These are phyloP conservation scores for Tolypocladium sp. DNA, from an alignment of 2,329 filamentous ascomycete genomes.

Conservation along the genomic window DNA sequence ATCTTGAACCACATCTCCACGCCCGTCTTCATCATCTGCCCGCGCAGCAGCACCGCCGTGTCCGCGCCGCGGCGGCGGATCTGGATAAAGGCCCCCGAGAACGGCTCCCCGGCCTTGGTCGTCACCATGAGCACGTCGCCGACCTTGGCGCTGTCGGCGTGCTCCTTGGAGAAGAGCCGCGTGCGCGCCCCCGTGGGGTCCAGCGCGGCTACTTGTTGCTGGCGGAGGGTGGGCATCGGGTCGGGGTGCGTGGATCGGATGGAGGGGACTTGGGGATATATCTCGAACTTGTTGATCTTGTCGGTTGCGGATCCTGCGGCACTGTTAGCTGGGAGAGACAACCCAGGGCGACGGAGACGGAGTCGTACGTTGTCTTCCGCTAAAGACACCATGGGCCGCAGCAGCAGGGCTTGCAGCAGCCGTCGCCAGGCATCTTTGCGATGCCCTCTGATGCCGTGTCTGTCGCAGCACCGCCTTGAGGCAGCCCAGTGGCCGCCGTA, in stretches of 20 bases:
- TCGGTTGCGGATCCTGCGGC: constrained; percentile 21
- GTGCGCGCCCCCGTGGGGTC: constrained; percentile 80
- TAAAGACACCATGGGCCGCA: constrained; percentile 16
- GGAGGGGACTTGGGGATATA: constrained; percentile 48
- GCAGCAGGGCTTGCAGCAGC: constrained; percentile 12
- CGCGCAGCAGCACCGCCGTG: constrained; percentile 77
- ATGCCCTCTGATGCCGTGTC: constrained; percentile 38
- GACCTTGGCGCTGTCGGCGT: constrained; percentile 68
- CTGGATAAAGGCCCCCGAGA: constrained; percentile 78
- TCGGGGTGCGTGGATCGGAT: constrained; percentile 49
- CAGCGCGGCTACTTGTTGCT: constrained; percentile 61
- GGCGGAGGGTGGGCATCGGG: constrained; percentile 58
- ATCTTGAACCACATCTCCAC: constrained; percentile 98
- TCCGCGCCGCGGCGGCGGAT: constrained; percentile 84
- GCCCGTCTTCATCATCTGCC: constrained; percentile 75
- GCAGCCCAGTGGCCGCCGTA: constrained; percentile 60
- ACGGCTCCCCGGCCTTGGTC: constrained; percentile 72
- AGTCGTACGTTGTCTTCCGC: constrained; percentile 25
- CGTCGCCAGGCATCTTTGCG: constrained; percentile 39
- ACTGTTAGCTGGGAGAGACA: constrained; percentile 6
- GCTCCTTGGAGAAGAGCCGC: constrained; percentile 68
- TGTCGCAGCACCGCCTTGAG: constrained; percentile 57
- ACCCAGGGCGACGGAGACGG: neutral
- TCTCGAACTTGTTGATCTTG: constrained; percentile 33
- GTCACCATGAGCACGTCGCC: constrained; percentile 91